Percentiles rank a stretch among this genome's conserved stretches.
Conservation (phyloP, 768 basidiomycete genomes). For the Tulasnella sp. region DNA sequence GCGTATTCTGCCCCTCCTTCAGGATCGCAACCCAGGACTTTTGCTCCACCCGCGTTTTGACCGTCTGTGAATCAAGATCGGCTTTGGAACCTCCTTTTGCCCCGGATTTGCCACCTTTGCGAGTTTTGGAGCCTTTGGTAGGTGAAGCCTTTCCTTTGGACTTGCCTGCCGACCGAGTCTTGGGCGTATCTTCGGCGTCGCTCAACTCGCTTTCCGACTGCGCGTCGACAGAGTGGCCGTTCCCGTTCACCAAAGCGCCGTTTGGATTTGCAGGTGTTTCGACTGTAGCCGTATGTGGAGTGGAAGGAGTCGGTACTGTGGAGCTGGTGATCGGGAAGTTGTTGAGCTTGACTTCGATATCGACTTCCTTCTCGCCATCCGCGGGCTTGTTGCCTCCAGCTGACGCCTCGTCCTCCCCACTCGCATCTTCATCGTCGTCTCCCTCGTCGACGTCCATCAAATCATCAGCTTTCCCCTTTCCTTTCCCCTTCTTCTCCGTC, state of each 20-base stretch:
- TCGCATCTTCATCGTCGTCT: slow-evolving; percentile 24
- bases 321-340: slow-evolving; percentile 6
- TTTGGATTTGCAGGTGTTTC: background rate
- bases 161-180: background rate
- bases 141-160: slow-evolving; percentile 4
- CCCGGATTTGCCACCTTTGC: slow-evolving; percentile 5
- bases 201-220: slow-evolving; percentile 7
- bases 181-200: slow-evolving; percentile 10
- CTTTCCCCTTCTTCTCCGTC: slow-evolving; percentile 15
- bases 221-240: slow-evolving; percentile 11
- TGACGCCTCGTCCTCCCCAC: background rate
- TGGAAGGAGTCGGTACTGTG: background rate
- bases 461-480: slow-evolving; percentile 17
- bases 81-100: background rate
- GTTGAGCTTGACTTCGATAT: slow-evolving; percentile 20
- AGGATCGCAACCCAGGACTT: slow-evolving; percentile 15
- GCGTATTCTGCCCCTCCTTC: slow-evolving; percentile 10
- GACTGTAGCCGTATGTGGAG: background rate
- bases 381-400: background rate
- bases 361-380: slow-evolving; percentile 10
- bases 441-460: slow-evolving; percentile 25
- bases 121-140: background rate
- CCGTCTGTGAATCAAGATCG: background rate
- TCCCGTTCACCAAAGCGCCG: slow-evolving; percentile 15
- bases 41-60: slow-evolving; percentile 1